Evolutionary conservation across 177 flowering plant species (phyloP), one percentile per base, ranked within the genome.

Genomic region (Vitis hybrid): DNA sequence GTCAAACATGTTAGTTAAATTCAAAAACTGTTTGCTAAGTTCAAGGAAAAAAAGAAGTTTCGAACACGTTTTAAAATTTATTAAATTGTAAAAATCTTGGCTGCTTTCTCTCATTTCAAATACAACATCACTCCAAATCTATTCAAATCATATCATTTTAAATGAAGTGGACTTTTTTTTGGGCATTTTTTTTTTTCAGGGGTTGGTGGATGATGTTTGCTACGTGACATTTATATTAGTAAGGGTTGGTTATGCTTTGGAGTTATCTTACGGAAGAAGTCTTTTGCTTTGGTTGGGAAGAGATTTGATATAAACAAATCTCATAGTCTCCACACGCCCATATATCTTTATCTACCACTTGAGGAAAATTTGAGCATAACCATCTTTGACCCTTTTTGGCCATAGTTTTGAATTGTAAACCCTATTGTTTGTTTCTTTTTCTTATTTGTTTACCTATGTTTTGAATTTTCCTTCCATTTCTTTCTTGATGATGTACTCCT

Each of bases 131-230:
- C 7, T 60, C 3, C 39, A 60, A 8, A 26, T 15, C 17, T 12
- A 39, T 26, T 60, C 23, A 21, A 2, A 30, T 8, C 18, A 23
- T 12, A 5, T 10, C 11, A 2, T 26, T 26, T 26, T 3, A 26
- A 26, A 26, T 26, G 30, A 26, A 26, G 30, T 26, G 30, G 30
- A 26, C 30, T 26, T 26, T 26, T 26, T 26, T 26, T 26, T 26
- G 30, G 30, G 30, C 30, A 3, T 26, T 26, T 26, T 26, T 26
- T 21, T 26, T 0, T 26, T 26, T 26, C 30, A 18, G 51, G 4
- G 61, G 51, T 67, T 56, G 70, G 70, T 67, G 61, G 51, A 56
- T 56, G 18, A 57, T 67, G 60, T 34, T 39, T 39, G 70, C 18
- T 17, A 57, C 34, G 18, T 54, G 62, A 2, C 10, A 3, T 23